phyloP scores from a whole-genome alignment of 331 rosid species.

The Rosa hybrid region DNA sequence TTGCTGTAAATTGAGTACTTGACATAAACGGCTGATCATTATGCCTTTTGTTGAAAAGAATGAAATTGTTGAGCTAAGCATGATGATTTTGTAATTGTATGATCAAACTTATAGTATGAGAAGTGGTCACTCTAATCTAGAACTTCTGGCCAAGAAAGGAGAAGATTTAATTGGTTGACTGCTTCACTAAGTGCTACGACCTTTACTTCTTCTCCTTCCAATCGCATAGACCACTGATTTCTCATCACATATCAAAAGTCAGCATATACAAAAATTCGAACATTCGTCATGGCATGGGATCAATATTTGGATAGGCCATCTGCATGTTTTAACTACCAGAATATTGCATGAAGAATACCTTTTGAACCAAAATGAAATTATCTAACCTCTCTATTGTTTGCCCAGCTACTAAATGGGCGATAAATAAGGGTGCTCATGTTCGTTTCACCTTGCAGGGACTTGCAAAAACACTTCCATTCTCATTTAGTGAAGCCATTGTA shows the following conservation, averaged over 20 bases:
- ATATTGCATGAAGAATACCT: conserved; percentile 6
- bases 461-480: conserved; percentile 76
- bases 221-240: conserved; percentile 95
- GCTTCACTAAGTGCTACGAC: conserved; percentile 56
- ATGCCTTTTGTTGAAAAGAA: no score
- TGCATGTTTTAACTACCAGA: conserved; percentile 4
- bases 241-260: conserved; percentile 29
- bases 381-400: conserved; percentile 88
- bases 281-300: conserved; percentile 9
- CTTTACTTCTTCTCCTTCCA: conserved; percentile 95
- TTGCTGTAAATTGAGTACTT: no score
- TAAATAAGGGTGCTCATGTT: conserved; percentile 94
- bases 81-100: no score
- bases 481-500: conserved; percentile 92
- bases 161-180: no score
- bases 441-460: conserved; percentile 91
- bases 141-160: no score
- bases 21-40: no score
- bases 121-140: no score
- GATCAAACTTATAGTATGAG: no score
- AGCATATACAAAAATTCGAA: conserved; percentile 21
- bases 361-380: conserved; percentile 15
- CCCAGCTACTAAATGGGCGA: conserved; percentile 96
- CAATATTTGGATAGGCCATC: conserved; percentile 3
- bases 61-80: no score